Percentiles rank a stretch among this genome's conserved stretches.
These are phyloP conservation scores for Blastobotrys americana DNA, from an alignment of 805 yeast species.

Conservation along the genomic window DNA sequence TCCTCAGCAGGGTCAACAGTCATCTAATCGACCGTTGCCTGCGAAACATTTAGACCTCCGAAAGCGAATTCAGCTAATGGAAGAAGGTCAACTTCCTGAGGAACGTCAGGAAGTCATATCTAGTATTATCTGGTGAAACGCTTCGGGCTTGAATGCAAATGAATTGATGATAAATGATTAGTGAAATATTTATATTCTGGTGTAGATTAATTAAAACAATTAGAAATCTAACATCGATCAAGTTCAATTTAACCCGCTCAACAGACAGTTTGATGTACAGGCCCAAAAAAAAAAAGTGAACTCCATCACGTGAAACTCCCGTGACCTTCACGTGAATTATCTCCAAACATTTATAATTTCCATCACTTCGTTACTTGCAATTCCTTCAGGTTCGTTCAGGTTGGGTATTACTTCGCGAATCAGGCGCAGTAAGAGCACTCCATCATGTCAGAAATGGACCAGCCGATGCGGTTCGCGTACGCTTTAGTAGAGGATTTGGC, in stretches of 20 bases:
- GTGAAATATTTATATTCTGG: background rate
- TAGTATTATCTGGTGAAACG: constrained; percentile 11
- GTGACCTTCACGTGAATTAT: too few species aligned
- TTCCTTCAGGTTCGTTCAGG: too few species aligned
- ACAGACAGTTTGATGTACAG: background rate
- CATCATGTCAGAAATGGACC: background rate
- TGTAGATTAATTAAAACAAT: background rate
- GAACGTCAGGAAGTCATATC: constrained; percentile 10
- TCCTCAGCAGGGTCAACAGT: constrained; percentile 4
- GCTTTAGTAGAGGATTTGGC: constrained; percentile 12
- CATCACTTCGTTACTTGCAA: too few species aligned
- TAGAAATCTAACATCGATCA: background rate
- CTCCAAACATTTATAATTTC: too few species aligned
- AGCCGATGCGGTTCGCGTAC: constrained; percentile 9
- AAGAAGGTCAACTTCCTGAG: constrained; percentile 18
- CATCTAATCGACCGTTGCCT: constrained; percentile 5
- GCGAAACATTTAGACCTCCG: constrained; percentile 17
- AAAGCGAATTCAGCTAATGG: constrained; percentile 23
- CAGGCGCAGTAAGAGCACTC: too few species aligned
- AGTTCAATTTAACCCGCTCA: background rate
- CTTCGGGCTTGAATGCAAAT: too few species aligned
- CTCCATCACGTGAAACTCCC: background rate
- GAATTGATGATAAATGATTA: too few species aligned
- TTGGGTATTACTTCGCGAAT: too few species aligned
- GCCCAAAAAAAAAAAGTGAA: background rate